Conservation (phyloP, 805 yeast genomes). For the Starmerella tilneyi region DNA sequence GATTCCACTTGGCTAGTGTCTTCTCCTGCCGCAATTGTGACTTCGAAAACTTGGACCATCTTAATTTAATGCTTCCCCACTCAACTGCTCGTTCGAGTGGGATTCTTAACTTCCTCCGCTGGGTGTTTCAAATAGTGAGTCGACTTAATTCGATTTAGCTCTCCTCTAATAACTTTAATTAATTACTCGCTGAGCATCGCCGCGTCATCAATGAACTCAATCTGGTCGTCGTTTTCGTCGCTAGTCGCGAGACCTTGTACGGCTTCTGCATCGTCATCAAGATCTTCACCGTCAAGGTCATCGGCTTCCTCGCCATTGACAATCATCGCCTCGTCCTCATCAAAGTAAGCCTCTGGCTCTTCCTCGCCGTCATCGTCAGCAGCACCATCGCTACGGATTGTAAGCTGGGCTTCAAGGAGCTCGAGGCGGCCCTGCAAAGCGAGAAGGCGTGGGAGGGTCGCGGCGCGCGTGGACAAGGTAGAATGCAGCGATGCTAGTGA, state of each 20-base stretch:
- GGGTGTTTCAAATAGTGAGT: too few relatives aligned
- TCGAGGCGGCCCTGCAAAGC: slow-evolving; percentile 80
- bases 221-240: slow-evolving; percentile 28
- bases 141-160: background rate
- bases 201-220: slow-evolving; percentile 25
- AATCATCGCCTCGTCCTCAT: slow-evolving; percentile 32
- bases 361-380: slow-evolving; percentile 31
- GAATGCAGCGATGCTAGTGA: slow-evolving; percentile 49
- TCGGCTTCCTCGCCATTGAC: slow-evolving; percentile 42
- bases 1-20: too few relatives aligned
- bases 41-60: too few relatives aligned
- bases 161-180: slow-evolving; percentile 3
- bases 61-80: too few relatives aligned
- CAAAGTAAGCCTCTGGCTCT: slow-evolving; percentile 33
- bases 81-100: too few relatives aligned
- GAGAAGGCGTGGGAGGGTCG: slow-evolving; percentile 54
- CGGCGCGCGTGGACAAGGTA: slow-evolving; percentile 46
- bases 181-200: slow-evolving; percentile 21
- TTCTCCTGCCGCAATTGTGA: too few relatives aligned
- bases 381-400: slow-evolving; percentile 42
- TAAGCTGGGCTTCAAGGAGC: slow-evolving; percentile 63
- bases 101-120: too few relatives aligned
- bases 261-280: slow-evolving; percentile 32
- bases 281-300: slow-evolving; percentile 31
- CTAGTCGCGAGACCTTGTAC: slow-evolving; percentile 33